phyloP scores from a whole-genome alignment of 148 eudicot species.

The Drosera capensis region DNA sequence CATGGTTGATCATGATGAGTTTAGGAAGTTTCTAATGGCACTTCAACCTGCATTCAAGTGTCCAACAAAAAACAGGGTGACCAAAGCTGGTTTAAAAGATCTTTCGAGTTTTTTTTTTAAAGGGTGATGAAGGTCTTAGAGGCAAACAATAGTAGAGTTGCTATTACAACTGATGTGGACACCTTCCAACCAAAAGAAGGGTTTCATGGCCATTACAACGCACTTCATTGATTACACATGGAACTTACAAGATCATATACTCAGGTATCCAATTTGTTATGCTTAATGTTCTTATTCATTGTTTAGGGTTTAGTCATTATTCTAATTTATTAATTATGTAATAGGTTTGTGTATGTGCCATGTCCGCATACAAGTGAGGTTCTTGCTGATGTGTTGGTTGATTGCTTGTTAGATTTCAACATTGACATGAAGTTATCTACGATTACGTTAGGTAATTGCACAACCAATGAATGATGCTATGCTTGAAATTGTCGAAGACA shows the following conservation, averaged over 20 bases:
- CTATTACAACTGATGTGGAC: too few species aligned
- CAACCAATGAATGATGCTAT: conserved; percentile 16
- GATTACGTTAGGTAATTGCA: conserved; percentile 14
- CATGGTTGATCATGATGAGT: conserved; percentile 83
- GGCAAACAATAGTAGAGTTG: too few species aligned
- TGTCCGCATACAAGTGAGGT: conserved; percentile 7
- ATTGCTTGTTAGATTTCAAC: conserved; percentile 8
- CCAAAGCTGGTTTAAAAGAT: conserved; percentile 66
- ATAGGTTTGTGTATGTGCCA: conserved; percentile 13
- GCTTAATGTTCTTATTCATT: too few species aligned
- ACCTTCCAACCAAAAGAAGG: conserved; percentile 5
- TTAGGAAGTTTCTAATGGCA: conserved; percentile 71
- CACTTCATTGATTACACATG: conserved; percentile 13
- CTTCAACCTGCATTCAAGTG: conserved; percentile 77
- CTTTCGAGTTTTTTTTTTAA: too few species aligned
- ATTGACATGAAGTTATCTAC: conserved; percentile 7
- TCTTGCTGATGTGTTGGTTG: conserved; percentile 2
- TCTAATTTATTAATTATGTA: neutral
- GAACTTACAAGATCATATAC: conserved; percentile 5
- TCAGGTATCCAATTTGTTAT: too few species aligned
- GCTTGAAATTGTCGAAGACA: neutral
- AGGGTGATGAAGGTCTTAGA: too few species aligned
- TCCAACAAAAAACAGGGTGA: conserved; percentile 31
- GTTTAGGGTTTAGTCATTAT: too few species aligned
- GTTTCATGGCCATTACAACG: conserved; percentile 16